Evolutionary conservation across 441 rosid genomes (phyloP).

Genomic region (Corymbia calophylla): DNA sequence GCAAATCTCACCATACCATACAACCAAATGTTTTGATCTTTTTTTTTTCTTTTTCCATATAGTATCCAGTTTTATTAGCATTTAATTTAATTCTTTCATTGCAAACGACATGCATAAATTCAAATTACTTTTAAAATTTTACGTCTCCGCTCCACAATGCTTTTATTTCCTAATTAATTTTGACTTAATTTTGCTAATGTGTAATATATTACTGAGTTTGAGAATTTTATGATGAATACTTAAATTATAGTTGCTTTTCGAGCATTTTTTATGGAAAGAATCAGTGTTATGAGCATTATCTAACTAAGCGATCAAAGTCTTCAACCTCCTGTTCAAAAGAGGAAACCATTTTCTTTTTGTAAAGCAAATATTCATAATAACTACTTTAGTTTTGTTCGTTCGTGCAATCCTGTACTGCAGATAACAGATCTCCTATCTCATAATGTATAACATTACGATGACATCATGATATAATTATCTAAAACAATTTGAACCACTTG

Average conservation of each 20-base stretch:
- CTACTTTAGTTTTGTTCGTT: not conserved
- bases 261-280: not conserved
- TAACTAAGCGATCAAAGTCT: not conserved
- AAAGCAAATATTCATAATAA: not conserved
- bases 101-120: not conserved
- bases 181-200: not conserved
- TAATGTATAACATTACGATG: not conserved
- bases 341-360: not conserved
- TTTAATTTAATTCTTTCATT: not conserved
- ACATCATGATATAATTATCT: not conserved
- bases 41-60: not conserved
- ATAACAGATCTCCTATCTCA: not conserved
- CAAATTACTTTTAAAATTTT: not conserved
- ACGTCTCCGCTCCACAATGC: not conserved
- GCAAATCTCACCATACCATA: not conserved
- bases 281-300: not conserved
- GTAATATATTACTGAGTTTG: not conserved
- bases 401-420: not conserved
- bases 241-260: not conserved
- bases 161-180: not conserved
- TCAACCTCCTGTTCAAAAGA: not conserved
- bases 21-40: not conserved
- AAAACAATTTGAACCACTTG: not conserved
- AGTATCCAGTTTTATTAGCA: not conserved
- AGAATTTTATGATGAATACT: not conserved